Conservation (phyloP, 2,329 filamentous ascomycete genomes). For the Lojkania enalia region DNA sequence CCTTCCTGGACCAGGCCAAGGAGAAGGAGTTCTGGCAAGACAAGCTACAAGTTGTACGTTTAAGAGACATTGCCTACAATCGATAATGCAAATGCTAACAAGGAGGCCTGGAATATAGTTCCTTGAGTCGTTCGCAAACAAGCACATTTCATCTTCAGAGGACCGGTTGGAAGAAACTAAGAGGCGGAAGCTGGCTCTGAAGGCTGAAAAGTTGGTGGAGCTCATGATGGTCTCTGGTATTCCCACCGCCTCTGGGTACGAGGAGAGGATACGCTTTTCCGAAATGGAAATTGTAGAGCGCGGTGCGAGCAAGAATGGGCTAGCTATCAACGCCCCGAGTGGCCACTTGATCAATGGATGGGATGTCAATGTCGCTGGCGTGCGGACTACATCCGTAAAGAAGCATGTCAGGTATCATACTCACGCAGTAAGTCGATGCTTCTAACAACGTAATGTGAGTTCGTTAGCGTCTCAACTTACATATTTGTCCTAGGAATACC, state of each 20-base stretch:
- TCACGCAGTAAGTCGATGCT: conserved; percentile 71
- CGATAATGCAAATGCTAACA: conserved; percentile 23
- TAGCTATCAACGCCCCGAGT: conserved; percentile 84
- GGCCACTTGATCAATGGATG: conserved; percentile 92
- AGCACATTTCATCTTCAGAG: conserved; percentile 95
- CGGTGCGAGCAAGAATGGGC: conserved; percentile 85
- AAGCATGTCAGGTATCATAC: conserved; percentile 87
- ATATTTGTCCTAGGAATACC: conserved; percentile 68
- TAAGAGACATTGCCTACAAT: conserved; percentile 9
- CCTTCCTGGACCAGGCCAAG: conserved; percentile 91
- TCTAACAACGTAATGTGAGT: neutral
- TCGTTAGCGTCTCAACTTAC: neutral
- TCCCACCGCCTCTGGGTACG: conserved; percentile 92
- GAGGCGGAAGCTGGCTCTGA: conserved; percentile 84
- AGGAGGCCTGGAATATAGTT: conserved; percentile 61
- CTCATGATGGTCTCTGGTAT: conserved; percentile 99
- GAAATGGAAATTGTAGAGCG: conserved; percentile 97
- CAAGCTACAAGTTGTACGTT: conserved; percentile 85
- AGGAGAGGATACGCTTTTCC: conserved; percentile 94
- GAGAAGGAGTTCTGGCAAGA: conserved; percentile 99
- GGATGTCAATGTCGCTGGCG: conserved; percentile 94
- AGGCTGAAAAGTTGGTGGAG: conserved; percentile 94
- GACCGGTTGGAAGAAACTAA: conserved; percentile 96
- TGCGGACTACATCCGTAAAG: conserved; percentile 78
- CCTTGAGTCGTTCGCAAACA: conserved; percentile 93